Conservation (phyloP, 192 early-diverging fungal genomes). For the Backusella westeae region DNA sequence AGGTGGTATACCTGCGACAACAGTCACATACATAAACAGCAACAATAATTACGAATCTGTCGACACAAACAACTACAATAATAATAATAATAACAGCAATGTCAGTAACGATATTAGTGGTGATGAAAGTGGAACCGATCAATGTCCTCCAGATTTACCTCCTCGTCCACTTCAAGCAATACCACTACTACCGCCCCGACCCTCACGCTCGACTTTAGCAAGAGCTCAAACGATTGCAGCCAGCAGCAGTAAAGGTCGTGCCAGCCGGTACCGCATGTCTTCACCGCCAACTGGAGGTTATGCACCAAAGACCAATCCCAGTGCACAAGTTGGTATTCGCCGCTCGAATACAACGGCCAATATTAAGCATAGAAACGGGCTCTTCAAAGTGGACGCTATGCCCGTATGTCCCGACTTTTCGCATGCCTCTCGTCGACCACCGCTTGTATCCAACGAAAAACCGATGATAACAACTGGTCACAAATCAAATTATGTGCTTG, state of each 20-base stretch:
- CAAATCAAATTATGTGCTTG: conserved; percentile 43
- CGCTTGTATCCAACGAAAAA: conserved; percentile 42
- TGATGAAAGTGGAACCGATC: not conserved
- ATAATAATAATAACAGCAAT: not conserved
- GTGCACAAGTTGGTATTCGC: not conserved
- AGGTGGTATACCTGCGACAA: not conserved
- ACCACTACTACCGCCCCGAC: conserved; percentile 21
- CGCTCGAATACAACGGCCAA: not conserved
- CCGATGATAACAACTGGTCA: conserved; percentile 29
- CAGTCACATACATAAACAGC: not conserved
- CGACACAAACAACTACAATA: not conserved
- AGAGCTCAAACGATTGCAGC: conserved; percentile 16
- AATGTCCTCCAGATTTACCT: not conserved
- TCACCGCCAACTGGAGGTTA: not conserved
- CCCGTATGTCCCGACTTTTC: conserved; percentile 47
- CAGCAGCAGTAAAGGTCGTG: not conserved
- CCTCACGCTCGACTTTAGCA: conserved; percentile 18
- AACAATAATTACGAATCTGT: not conserved
- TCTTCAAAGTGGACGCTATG: not conserved
- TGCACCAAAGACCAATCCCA: not conserved
- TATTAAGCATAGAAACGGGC: not conserved
- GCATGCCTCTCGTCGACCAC: conserved; percentile 54
- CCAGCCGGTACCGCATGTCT: not conserved
- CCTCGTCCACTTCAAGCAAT: not conserved
- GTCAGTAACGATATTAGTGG: not conserved